phyloP scores from a whole-genome alignment of 2,329 filamentous ascomycete genomes.

The Phyllosticta citriasiana region DNA sequence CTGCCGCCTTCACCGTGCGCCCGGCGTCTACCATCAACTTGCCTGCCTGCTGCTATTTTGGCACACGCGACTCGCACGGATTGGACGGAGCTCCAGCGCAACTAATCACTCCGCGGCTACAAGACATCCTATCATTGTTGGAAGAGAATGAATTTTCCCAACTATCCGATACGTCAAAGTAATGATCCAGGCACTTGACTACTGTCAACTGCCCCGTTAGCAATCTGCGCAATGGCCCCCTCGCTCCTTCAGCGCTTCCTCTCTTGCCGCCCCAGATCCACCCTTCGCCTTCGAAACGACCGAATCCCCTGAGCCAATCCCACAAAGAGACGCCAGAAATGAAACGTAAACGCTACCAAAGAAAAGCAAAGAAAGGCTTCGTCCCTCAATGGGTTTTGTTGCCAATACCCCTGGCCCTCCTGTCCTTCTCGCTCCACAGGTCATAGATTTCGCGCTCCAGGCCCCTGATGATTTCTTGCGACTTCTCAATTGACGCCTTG shows the following conservation, averaged over 20 bases:
- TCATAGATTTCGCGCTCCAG: conserved; percentile 60
- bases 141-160: conserved; percentile 22
- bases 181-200: conserved; percentile 16
- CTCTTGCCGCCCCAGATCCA: conserved; percentile 21
- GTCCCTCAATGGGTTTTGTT: conserved; percentile 13
- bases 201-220: conserved; percentile 1
- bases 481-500: conserved; percentile 54
- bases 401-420: conserved; percentile 21
- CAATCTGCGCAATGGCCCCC: conserved; percentile 24
- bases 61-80: conserved; percentile 30
- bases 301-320: conserved; percentile 22
- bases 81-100: conserved; percentile 28
- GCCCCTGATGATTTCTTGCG: conserved; percentile 60
- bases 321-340: conserved; percentile 20
- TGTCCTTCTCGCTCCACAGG: conserved; percentile 48
- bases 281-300: conserved; percentile 21
- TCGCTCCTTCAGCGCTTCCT: conserved; percentile 18
- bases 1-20: conserved; percentile 18
- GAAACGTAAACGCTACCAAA: conserved; percentile 17
- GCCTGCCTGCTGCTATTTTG: conserved; percentile 14
- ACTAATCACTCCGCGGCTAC: conserved; percentile 30
- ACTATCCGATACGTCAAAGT: conserved; percentile 15
- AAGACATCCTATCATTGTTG: conserved; percentile 19
- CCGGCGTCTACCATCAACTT: conserved; percentile 7
- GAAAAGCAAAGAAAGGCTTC: not conserved